Evolutionary conservation across 768 basidiomycete species (phyloP).

Genomic region (Rhizopogon rudus): DNA sequence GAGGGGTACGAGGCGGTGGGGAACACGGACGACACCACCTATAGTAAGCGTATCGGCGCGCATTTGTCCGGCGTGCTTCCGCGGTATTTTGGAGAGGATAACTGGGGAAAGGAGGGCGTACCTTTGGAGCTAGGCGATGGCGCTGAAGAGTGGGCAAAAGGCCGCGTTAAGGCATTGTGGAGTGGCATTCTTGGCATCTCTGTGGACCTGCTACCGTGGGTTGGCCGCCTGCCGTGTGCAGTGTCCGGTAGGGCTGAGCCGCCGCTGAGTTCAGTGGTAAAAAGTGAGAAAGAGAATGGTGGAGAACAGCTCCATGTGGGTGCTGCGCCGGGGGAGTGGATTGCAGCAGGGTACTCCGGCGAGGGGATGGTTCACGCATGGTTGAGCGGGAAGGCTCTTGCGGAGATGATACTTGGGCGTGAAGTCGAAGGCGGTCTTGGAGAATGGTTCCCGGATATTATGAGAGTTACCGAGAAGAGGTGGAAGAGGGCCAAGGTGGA

Average conservation of each 20-base stretch:
- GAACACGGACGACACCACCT: conserved; percentile 32
- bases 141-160: conserved; percentile 30
- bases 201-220: conserved; percentile 61
- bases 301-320: background rate
- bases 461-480: conserved; percentile 43
- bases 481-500: conserved; percentile 48
- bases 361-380: conserved; percentile 75
- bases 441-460: conserved; percentile 47
- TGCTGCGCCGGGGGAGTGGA: conserved; percentile 59
- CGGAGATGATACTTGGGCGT: conserved; percentile 49
- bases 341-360: conserved; percentile 64
- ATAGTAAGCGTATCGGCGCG: conserved; percentile 23
- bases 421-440: conserved; percentile 20
- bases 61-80: conserved; percentile 44
- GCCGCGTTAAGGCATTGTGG: conserved; percentile 53
- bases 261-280: conserved; percentile 8
- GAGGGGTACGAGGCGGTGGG: conserved; percentile 31
- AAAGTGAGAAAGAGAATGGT: background rate
- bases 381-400: conserved; percentile 58
- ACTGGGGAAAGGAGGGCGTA: conserved; percentile 35
- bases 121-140: conserved; percentile 5
- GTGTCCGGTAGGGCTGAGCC: conserved; percentile 37
- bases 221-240: conserved; percentile 53
- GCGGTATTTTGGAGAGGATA: conserved; percentile 44
- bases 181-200: conserved; percentile 63